Conservation (phyloP, 768 basidiomycete genomes). For the Leucocoprinus birnbaumii region DNA sequence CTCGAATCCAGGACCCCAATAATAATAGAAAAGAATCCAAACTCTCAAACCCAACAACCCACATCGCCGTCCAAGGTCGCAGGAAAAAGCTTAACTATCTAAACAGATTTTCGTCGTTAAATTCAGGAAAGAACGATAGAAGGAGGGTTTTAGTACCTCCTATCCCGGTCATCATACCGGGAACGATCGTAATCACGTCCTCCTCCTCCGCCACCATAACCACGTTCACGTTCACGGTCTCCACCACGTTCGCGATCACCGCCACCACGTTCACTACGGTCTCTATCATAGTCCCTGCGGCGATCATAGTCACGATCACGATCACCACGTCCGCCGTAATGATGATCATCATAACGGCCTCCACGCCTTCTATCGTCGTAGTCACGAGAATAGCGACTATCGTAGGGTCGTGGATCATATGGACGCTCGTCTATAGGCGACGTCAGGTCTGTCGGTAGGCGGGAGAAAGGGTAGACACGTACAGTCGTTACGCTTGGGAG, state of each 20-base stretch:
- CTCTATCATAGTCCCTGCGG: slow-evolving; percentile 32
- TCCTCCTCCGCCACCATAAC: too few species aligned
- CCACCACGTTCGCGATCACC: too few species aligned
- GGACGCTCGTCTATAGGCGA: slow-evolving; percentile 65
- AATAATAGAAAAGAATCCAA: too few species aligned
- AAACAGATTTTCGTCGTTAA: too few species aligned
- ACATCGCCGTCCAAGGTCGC: too few species aligned
- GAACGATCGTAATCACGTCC: slow-evolving; percentile 24
- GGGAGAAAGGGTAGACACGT: slow-evolving; percentile 19
- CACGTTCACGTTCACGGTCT: slow-evolving; percentile 27
- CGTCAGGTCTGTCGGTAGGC: slow-evolving; percentile 4
- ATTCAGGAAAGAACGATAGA: too few species aligned
- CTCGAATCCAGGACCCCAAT: too few species aligned
- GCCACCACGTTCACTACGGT: slow-evolving; percentile 22
- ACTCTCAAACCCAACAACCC: too few species aligned
- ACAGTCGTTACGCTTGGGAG: slow-evolving; percentile 79
- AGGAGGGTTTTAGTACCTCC: background rate
- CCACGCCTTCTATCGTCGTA: slow-evolving; percentile 53
- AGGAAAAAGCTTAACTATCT: too few species aligned
- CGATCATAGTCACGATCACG: slow-evolving; percentile 48
- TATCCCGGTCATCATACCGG: slow-evolving; percentile 30
- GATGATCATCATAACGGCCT: slow-evolving; percentile 43
- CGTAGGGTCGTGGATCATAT: slow-evolving; percentile 91
- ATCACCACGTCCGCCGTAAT: slow-evolving; percentile 42
- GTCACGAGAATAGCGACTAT: slow-evolving; percentile 78